Base-by-base conservation (phyloP, 2,329 filamentous ascomycete species). In the Fusarium anguioides region DNA sequence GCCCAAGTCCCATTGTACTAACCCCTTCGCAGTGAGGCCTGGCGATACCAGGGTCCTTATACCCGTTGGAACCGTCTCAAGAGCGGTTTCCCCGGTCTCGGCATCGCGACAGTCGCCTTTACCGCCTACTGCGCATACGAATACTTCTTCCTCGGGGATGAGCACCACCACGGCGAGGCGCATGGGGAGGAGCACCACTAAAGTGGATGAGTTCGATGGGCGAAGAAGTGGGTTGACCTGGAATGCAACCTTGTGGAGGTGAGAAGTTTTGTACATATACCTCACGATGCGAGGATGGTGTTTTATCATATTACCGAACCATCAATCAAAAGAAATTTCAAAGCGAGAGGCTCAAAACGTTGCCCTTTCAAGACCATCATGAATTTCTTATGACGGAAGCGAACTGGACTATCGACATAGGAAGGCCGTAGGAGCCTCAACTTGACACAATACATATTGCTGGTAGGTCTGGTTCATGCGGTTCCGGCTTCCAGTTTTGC, bases 31-130 rank as follows among this genome's bases (percentile, higher is more conserved):
- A 99, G 96, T 77, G 96, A 99, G 84, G 87, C 92, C 77, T 99
- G 96, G 96, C 88, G 96, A 81, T 97, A 97, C 84, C 89, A 87
- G 33, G 96, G 95, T 67, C 90, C 88, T 53, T 98, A 97, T 84
- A 91, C 90, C 70, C 88, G 95, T 74, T 91, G 85, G 82, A 97
- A 97, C 83, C 91, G 96, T 73, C 96, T 97, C 84, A 94, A 90
- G 83, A 84, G 87, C 75, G 84, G 89, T 68, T 93, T 99, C 78
- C 96, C 96, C 35, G 96, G 96, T 64, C 86, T 99, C 74, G 96
- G 96, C 68, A 97, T 95, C 73, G 96, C 94, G 29, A 91, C 91
- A 7, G 94, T 96, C 61, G 94, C 95, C 42, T 99, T 99, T 79
- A 89, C 91, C 47, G 90, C 84, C 66, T 99, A 99, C 83, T 93